Base-by-base conservation (phyloP, 1,284 basidiomycete species). In the Heterobasidion irregulare region DNA sequence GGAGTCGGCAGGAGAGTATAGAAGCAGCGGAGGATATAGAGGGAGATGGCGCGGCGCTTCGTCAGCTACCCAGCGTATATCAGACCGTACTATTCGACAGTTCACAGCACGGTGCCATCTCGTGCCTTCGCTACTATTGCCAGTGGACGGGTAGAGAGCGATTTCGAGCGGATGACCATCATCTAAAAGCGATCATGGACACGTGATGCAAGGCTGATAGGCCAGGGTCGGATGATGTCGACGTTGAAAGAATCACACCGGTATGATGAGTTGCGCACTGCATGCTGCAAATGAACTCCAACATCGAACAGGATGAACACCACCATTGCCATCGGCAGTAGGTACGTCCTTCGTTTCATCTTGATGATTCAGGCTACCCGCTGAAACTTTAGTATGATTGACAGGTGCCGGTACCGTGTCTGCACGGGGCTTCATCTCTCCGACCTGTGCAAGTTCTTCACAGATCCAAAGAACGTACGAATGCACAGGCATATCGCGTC, bases 401-500 rank as follows among this genome's bases (percentile, higher is more conserved):
- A 34, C 55, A 86, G 84, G 85, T 6, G 82, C 79, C 7, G 72
- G n/a, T n/a, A n/a, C n/a, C n/a, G n/a, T n/a, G n/a, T n/a, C 34
- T 84, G 83, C 57, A 79, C 78, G 0, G 85, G 75, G 0, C 70
- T 86, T 19, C 84, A 87, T 61, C 74, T 87, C 38, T 84, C 87
- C 63, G 85, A 88, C 66, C 71, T 83, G 62, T 77, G 82, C 61
- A 86, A 85, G 63, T 88, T 85, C 72, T 86, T 80, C 61, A 83
- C 86, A 62, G 81, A 85, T 60, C 70, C 82, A 0, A 71, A 80
- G 44, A 84, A 84, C 16, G 84, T 84, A 7, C 74, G 76, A 1
- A 78, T 59, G 68, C 46, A 59, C 70, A 13, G 54, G 57, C 3
- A 62, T 76, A 35, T 61, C 63, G 4, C 63, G 62, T 36, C 69